phyloP scores from a whole-genome alignment of 768 basidiomycete species.

The Pisolithus orientalis region DNA sequence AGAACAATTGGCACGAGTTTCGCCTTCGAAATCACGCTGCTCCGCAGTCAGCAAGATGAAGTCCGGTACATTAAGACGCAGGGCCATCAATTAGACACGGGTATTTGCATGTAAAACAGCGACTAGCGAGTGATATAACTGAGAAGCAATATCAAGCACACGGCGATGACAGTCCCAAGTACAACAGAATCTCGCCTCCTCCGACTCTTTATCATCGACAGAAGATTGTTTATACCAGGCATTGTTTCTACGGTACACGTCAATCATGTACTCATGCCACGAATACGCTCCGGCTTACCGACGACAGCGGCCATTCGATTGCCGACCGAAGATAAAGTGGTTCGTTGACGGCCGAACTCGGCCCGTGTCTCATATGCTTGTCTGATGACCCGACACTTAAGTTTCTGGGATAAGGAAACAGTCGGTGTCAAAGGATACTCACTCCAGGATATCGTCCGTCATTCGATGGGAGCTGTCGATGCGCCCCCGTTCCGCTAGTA shows the following conservation, averaged over 20 bases:
- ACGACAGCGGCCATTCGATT: conserved; percentile 78
- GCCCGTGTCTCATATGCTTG: conserved; percentile 97
- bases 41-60: neutral
- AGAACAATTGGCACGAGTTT: conserved; percentile 69
- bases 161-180: conserved; percentile 81
- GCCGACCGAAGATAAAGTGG: conserved; percentile 72
- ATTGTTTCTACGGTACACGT: conserved; percentile 55
- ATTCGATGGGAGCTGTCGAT: conserved; percentile 93
- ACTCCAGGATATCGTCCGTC: conserved; percentile 91
- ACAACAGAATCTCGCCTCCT: conserved; percentile 87
- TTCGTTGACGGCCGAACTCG: conserved; percentile 82
- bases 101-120: neutral
- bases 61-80: neutral
- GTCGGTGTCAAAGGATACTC: conserved; percentile 21
- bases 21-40: conserved; percentile 38
- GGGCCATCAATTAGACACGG: conserved; percentile 1
- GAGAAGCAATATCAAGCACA: conserved; percentile 62
- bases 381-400: conserved; percentile 32
- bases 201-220: conserved; percentile 89
- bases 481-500: conserved; percentile 80
- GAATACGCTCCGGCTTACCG: conserved; percentile 40
- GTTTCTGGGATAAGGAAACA: neutral
- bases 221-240: conserved; percentile 89
- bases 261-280: neutral
- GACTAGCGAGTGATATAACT: conserved; percentile 37